Evolutionary conservation across 768 basidiomycete species (phyloP).

Genomic region (Filobasidium floriforme): DNA sequence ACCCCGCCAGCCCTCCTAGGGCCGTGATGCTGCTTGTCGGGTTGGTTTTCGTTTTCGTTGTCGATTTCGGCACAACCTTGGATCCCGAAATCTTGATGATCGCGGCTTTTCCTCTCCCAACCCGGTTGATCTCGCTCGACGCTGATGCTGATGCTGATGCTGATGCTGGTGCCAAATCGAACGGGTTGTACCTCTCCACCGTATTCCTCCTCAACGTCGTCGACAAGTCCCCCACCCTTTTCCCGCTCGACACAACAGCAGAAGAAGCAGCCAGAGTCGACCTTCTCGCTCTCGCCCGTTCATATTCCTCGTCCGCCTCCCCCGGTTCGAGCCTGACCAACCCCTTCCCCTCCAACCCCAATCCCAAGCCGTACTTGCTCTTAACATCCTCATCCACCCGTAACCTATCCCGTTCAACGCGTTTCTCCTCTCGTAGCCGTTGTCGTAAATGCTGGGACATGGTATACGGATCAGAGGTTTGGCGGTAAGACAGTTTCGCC

Average conservation of each 20-base stretch:
- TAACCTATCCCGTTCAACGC: constrained; percentile 61
- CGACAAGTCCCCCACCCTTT: constrained; percentile 24
- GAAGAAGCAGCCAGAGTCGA: constrained; percentile 24
- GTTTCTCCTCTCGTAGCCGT: constrained; percentile 80
- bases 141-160: no score
- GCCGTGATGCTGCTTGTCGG: no score
- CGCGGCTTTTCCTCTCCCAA: background rate
- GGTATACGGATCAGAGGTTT: constrained; percentile 76
- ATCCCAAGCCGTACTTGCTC: constrained; percentile 64
- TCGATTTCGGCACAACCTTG: background rate
- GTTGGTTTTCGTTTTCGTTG: no score
- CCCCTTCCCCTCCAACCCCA: constrained; percentile 49
- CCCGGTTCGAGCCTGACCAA: constrained; percentile 49
- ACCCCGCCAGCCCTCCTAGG: constrained; percentile 27
- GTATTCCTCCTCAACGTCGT: constrained; percentile 31
- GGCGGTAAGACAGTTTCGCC: constrained; percentile 65
- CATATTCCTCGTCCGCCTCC: constrained; percentile 53
- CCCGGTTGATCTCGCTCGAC: constrained; percentile 6
- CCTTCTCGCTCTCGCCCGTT: background rate
- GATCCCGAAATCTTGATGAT: background rate
- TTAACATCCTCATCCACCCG: constrained; percentile 65
- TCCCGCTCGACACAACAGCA: no score
- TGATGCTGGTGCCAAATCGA: no score
- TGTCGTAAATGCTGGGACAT: constrained; percentile 68
- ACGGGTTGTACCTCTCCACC: constrained; percentile 38